phyloP scores from a whole-genome alignment of 139 green algal genomes.

The Zygnema cylindricum region DNA sequence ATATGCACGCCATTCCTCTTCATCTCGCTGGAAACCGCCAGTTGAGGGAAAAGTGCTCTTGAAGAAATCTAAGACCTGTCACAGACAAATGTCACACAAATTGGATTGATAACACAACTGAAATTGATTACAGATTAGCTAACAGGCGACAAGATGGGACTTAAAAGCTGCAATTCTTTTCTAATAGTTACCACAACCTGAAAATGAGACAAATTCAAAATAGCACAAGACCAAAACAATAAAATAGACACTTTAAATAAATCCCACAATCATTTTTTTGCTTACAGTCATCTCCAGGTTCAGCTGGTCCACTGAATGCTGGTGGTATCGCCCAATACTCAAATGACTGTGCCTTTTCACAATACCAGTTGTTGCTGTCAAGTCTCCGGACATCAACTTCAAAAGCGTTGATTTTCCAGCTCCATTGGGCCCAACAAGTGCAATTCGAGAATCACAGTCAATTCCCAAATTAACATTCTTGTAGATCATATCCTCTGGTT shows the following conservation, averaged over 20 bases:
- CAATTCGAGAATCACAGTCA: slow-evolving; percentile 92
- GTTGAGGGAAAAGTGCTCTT: not conserved
- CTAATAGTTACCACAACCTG: not conserved
- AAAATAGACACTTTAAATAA: no score
- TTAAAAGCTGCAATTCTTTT: not conserved
- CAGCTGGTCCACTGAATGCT: slow-evolving; percentile 37
- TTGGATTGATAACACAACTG: no score
- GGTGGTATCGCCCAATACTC: slow-evolving; percentile 87
- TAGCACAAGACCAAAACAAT: slow-evolving; percentile 40
- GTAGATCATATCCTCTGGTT: slow-evolving; percentile 70
- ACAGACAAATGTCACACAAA: not conserved
- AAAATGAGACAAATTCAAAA: slow-evolving; percentile 75
- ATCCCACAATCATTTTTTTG: no score
- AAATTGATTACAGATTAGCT: no score
- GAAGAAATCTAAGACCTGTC: not conserved
- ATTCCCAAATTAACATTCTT: slow-evolving; percentile 90
- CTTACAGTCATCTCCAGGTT: not conserved
- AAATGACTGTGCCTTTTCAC: slow-evolving; percentile 95
- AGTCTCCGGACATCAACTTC: slow-evolving; percentile 94
- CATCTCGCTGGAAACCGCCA: not conserved
- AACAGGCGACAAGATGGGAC: no score
- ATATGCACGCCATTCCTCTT: slow-evolving; percentile 49
- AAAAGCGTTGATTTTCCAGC: slow-evolving; percentile 95
- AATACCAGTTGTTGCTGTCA: slow-evolving; percentile 87
- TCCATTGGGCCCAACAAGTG: slow-evolving; percentile 91